phyloP scores from a whole-genome alignment of 2,329 filamentous ascomycete species.

The Fusarium xylarioides region DNA sequence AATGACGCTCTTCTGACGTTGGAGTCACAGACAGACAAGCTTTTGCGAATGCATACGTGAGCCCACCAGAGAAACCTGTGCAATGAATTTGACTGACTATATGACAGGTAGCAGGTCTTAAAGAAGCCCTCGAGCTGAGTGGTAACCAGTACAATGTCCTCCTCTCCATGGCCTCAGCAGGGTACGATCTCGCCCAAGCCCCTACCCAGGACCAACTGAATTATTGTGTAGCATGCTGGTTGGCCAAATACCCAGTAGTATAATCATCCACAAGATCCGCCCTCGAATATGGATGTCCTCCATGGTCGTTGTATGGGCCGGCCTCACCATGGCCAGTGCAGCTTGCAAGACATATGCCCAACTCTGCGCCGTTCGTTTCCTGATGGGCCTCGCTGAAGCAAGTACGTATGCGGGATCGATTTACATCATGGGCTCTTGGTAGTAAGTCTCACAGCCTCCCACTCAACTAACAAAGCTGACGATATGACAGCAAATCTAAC shows the following conservation, averaged over 20 bases:
- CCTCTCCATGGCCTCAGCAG: constrained; percentile 41
- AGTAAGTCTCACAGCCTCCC: constrained; percentile 33
- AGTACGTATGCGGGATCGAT: constrained; percentile 46
- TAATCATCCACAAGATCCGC: constrained; percentile 67
- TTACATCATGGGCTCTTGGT: constrained; percentile 59
- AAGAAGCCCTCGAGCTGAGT: constrained; percentile 54
- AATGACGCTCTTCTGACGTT: neutral
- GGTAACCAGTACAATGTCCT: constrained; percentile 50
- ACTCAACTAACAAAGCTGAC: rapidly evolving
- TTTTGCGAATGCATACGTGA: constrained; percentile 33
- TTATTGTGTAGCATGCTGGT: constrained; percentile 47
- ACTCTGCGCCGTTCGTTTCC: constrained; percentile 41
- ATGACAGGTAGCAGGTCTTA: constrained; percentile 51
- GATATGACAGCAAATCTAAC: constrained; percentile 46
- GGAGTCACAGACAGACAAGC: constrained; percentile 6
- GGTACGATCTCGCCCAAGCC: constrained; percentile 28
- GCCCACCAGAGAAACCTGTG: rapidly evolving
- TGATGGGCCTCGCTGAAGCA: constrained; percentile 41
- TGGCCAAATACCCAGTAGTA: constrained; percentile 65
- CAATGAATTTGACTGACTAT: rapidly evolving
- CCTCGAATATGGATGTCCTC: constrained; percentile 67
- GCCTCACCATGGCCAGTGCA: constrained; percentile 56
- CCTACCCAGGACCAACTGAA: rapidly evolving
- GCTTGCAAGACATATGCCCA: constrained; percentile 45
- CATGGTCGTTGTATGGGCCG: constrained; percentile 69